Conservation (phyloP, 2,329 filamentous ascomycete species). For the Akanthomyces uredinophilus region DNA sequence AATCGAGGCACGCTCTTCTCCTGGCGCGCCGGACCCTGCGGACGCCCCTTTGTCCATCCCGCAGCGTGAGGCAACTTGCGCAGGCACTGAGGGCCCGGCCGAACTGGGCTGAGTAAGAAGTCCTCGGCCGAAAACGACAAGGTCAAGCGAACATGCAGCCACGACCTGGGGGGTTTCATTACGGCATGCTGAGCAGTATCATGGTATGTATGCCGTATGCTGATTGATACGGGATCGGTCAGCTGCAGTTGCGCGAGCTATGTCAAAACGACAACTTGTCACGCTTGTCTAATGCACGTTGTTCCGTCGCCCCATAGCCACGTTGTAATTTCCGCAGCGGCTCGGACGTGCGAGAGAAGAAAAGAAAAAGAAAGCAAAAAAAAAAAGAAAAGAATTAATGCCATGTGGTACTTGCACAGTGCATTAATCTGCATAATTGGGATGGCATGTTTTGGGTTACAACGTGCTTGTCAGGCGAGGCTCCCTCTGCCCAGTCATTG, state of each 20-base stretch:
- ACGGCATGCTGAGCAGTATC: too few relatives aligned
- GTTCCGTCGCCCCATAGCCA: not conserved
- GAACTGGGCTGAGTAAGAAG: not conserved
- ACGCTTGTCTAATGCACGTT: not conserved
- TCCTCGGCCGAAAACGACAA: not conserved
- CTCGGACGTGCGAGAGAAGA: not conserved
- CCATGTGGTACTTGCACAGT: not conserved
- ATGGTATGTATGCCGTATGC: too few relatives aligned
- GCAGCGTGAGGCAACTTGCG: not conserved
- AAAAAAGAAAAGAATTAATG: not conserved
- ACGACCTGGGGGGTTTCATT: not conserved
- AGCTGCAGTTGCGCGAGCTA: too few relatives aligned
- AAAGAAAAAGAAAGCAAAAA: too few relatives aligned
- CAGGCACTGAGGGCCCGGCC: not conserved
- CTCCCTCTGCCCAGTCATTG: not conserved
- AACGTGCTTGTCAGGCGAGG: slow-evolving; percentile 1
- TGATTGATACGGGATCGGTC: too few relatives aligned
- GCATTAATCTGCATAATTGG: not conserved
- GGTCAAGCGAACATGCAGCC: not conserved
- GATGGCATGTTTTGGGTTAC: not conserved
- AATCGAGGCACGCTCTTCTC: not conserved
- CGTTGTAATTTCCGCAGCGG: not conserved
- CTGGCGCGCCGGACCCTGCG: not conserved
- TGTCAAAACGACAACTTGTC: not conserved
- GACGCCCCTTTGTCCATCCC: not conserved